A percentile compares a stretch with the other conserved stretches of the same genome.
These are phyloP conservation scores for Arachis stenosperma DNA, from an alignment of 306 rosid species.

Conservation along the genomic window DNA sequence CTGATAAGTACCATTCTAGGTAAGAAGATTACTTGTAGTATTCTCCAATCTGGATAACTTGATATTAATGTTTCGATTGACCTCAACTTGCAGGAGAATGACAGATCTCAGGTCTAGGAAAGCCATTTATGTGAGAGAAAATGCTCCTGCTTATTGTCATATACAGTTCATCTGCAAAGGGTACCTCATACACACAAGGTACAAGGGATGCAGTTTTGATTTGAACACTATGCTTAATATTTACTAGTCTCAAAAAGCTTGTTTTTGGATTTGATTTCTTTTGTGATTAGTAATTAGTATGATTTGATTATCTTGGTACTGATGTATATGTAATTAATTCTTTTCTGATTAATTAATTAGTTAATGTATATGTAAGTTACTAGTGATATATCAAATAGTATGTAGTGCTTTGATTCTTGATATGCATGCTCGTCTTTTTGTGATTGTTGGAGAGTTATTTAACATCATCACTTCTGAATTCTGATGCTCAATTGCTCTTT, in stretches of 20 bases:
- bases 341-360: too few species aligned
- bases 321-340: too few species aligned
- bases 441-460: conserved; percentile 17
- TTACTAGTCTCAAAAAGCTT: too few species aligned
- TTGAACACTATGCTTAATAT: too few species aligned
- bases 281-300: not conserved
- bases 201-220: too few species aligned
- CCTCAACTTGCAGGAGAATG: conserved; percentile 67
- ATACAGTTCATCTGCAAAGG: conserved; percentile 84
- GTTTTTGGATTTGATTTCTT: too few species aligned
- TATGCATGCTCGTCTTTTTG: conserved; percentile 29
- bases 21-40: conserved; percentile 28
- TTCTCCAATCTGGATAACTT: not conserved
- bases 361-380: too few species aligned
- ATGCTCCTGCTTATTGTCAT: conserved; percentile 72
- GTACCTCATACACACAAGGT: conserved; percentile 71
- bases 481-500: conserved; percentile 14
- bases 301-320: conserved; percentile 32
- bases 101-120: conserved; percentile 70
- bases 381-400: conserved; percentile 26
- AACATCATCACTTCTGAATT: conserved; percentile 2
- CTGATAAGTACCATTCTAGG: conserved; percentile 74
- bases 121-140: conserved; percentile 69
- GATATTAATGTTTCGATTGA: not conserved
- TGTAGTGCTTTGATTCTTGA: not conserved